Conservation (phyloP, 2,329 filamentous ascomycete genomes). For the Pyricularia sp. region DNA sequence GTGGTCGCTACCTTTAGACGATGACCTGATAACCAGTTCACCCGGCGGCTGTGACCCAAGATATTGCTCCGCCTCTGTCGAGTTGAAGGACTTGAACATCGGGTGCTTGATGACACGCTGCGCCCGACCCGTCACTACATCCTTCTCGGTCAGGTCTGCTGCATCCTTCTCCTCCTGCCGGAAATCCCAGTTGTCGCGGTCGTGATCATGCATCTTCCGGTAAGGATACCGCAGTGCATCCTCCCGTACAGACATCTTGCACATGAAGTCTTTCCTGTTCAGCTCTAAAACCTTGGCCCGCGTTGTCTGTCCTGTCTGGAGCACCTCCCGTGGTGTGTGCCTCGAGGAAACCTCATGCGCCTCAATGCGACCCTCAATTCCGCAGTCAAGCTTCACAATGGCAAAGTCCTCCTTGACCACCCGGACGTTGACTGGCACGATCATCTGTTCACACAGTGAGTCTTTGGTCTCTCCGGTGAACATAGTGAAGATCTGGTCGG, state of each 20-base stretch:
- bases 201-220: conserved; percentile 59
- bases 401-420: conserved; percentile 88
- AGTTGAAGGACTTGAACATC: conserved; percentile 88
- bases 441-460: conserved; percentile 80
- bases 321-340: conserved; percentile 61
- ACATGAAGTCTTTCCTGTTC: conserved; percentile 76
- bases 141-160: conserved; percentile 77
- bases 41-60: conserved; percentile 77
- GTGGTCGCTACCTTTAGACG: conserved; percentile 91
- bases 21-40: conserved; percentile 90
- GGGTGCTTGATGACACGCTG: conserved; percentile 97
- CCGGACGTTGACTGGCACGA: conserved; percentile 80
- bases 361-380: conserved; percentile 82
- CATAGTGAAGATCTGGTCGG: conserved; percentile 89
- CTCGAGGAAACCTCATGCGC: conserved; percentile 72
- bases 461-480: conserved; percentile 87
- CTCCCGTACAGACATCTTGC: conserved; percentile 77
- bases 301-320: conserved; percentile 71
- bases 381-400: conserved; percentile 87
- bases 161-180: conserved; percentile 71
- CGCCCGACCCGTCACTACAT: conserved; percentile 73
- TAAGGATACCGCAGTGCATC: conserved; percentile 68
- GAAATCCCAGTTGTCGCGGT: conserved; percentile 80
- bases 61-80: conserved; percentile 86
- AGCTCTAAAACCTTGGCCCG: conserved; percentile 83